A percentile compares a stretch with the other conserved stretches of the same genome.
Conservation (phyloP, 257 asterid species). For the Forsythia suspensa region DNA sequence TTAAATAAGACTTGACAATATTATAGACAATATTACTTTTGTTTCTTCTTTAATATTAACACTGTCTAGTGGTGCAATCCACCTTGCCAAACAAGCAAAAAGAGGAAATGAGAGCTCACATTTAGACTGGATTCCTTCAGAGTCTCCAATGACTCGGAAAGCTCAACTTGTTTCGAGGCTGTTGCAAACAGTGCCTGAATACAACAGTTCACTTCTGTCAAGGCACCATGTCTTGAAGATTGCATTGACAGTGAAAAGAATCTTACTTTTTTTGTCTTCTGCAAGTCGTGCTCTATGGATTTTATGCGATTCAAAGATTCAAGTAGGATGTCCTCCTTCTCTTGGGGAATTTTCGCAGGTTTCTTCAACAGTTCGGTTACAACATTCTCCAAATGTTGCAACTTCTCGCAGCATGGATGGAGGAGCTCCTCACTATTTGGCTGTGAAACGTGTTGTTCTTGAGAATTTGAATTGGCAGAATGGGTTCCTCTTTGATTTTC, state of each 20-base stretch:
- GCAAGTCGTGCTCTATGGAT: conserved; percentile 82
- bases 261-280: conserved; percentile 78
- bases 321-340: conserved; percentile 73
- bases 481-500: conserved; percentile 30
- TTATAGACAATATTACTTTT: too few relatives aligned
- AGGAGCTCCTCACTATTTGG: conserved; percentile 45
- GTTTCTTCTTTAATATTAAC: not conserved
- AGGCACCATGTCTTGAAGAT: not conserved
- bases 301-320: conserved; percentile 89
- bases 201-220: conserved; percentile 3
- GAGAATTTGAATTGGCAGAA: conserved; percentile 36
- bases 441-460: conserved; percentile 22
- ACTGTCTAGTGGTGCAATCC: not conserved
- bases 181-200: conserved; percentile 78
- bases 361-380: conserved; percentile 72
- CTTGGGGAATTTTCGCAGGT: conserved; percentile 82
- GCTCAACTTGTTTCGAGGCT: conserved; percentile 86
- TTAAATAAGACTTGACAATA: too few relatives aligned
- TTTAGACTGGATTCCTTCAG: conserved; percentile 55
- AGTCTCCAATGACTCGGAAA: conserved; percentile 78
- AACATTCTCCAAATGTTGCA: conserved; percentile 74
- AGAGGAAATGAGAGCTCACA: conserved; percentile 41
- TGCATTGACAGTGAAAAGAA: not conserved
- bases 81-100: not conserved
- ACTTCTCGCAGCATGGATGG: conserved; percentile 76